Base-by-base conservation (phyloP, 23 red algal species). In the Gracilaria vermiculophylla region DNA sequence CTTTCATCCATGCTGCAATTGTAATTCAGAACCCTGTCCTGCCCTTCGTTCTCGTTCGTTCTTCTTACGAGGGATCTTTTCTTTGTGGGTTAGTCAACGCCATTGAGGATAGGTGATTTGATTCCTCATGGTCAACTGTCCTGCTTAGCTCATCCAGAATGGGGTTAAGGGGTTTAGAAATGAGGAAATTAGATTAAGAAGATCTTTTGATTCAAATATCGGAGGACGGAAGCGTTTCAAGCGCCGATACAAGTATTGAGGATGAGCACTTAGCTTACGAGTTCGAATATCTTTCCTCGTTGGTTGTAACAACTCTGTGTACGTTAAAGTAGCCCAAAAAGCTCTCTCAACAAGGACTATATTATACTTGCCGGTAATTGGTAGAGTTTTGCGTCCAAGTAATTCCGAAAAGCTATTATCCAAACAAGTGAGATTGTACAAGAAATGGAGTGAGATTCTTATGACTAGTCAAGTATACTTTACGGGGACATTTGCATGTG, bases 341-440 rank as follows among this genome's bases (percentile, higher is more conserved):
- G 55, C n/a, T 10, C 7, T 29, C 55, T 19, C 7, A 60, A 60
- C n/a, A 60, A 4, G n/a, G n/a, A 72, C 6, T 6, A 20, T 72
- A 43, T 72, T 29, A 34, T 9, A 72, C 41, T 6, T 72, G 37
- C 66, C 66, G n/a, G 66, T 9, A 72, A 72, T 34, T 5, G 66
- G 37, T 72, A 34, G 25, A 72, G 66, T 72, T 47, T 72, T 72
- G 41, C 66, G 25, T 43, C 66, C 66, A 7, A 72, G 35, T 40
- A 40, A 72, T 72, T 72, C 41, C 8, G 13, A 12, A 36, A 47
- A 72, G 66, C 41, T 72, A 20, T 33, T 5, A 34, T 12, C 5
- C 41, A 21, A 12, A 47, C 25, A 72, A 34, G 41, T 40, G 41
- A 9, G 66, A 43, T 20, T 34, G 25, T 72, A 72, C 66, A 72